A percentile compares a stretch with the other conserved stretches of the same genome.
phyloP scores from a whole-genome alignment of 805 yeast genomes.

The Yamadazyma phyllophila region DNA sequence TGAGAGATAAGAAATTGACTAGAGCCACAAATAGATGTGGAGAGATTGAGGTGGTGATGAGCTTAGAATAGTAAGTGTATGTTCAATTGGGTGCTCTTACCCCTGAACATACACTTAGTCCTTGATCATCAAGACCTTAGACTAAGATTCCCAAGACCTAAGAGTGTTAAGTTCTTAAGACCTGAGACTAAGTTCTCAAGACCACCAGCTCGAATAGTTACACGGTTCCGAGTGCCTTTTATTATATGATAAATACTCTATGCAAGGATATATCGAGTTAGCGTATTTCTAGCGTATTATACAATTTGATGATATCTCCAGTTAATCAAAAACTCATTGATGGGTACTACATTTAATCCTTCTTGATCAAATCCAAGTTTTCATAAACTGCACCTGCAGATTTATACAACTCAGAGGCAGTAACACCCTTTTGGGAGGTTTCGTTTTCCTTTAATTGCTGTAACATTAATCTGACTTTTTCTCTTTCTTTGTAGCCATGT shows the following conservation, averaged over 20 bases:
- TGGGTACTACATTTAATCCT: constrained; percentile 7
- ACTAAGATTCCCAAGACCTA: too few relatives aligned
- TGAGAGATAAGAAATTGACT: too few relatives aligned
- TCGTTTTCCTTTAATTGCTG: constrained; percentile 47
- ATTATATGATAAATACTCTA: constrained; percentile 4
- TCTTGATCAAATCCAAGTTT: constrained; percentile 40
- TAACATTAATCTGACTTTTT: constrained; percentile 43
- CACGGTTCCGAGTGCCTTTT: not conserved
- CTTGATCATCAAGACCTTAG: too few relatives aligned
- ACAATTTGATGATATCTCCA: not conserved
- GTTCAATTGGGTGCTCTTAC: too few relatives aligned
- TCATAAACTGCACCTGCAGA: constrained; percentile 40
- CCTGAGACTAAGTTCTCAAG: too few relatives aligned
- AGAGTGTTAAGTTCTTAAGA: too few relatives aligned
- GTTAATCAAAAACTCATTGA: not conserved
- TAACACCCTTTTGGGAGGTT: constrained; percentile 37
- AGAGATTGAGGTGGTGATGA: too few relatives aligned
- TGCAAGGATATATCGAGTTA: not conserved
- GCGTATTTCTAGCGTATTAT: constrained; percentile 2
- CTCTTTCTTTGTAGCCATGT: constrained; percentile 47
- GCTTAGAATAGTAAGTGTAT: too few relatives aligned
- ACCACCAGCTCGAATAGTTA: too few relatives aligned
- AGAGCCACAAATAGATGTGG: too few relatives aligned
- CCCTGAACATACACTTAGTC: too few relatives aligned
- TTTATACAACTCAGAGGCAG: constrained; percentile 44